Evolutionary conservation across 2,329 filamentous ascomycete genomes (phyloP).

Genomic region (Chrysoporthe puriensis): DNA sequence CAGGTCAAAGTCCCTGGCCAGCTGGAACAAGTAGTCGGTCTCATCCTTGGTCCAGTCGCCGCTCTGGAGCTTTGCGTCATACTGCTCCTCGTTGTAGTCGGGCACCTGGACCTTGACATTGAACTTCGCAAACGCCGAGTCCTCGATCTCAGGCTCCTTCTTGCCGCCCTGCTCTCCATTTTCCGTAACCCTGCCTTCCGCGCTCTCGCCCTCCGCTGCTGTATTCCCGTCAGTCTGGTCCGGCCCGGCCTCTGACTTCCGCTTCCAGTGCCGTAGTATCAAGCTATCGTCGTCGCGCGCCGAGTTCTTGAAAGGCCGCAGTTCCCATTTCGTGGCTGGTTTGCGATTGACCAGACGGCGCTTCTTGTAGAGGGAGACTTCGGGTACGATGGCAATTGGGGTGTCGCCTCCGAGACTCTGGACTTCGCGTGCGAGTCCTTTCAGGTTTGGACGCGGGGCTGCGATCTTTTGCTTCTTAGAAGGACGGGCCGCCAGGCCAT

Average conservation of each 20-base stretch:
- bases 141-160: conserved; percentile 47
- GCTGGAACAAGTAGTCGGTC: conserved; percentile 84
- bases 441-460: conserved; percentile 62
- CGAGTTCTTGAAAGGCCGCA: conserved; percentile 74
- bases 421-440: conserved; percentile 67
- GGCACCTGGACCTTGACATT: conserved; percentile 81
- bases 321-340: conserved; percentile 65
- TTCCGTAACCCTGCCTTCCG: conserved; percentile 35
- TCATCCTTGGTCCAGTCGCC: conserved; percentile 89
- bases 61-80: conserved; percentile 72
- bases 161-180: conserved; percentile 17
- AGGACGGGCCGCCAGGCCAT: conserved; percentile 56
- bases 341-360: conserved; percentile 58
- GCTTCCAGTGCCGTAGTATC: conserved; percentile 78
- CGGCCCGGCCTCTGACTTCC: conserved; percentile 55
- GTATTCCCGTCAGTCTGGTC: conserved; percentile 39
- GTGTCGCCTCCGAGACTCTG: conserved; percentile 69
- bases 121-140: conserved; percentile 80
- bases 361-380: conserved; percentile 63
- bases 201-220: conserved; percentile 39
- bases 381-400: conserved; percentile 68
- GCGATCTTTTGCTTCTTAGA: conserved; percentile 76
- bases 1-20: conserved; percentile 79
- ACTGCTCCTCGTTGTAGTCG: conserved; percentile 85
- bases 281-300: conserved; percentile 71